Percentiles rank a stretch among this genome's conserved stretches.
phyloP scores from a whole-genome alignment of 495 filamentous ascomycete genomes.

The Penicillium fimorum region DNA sequence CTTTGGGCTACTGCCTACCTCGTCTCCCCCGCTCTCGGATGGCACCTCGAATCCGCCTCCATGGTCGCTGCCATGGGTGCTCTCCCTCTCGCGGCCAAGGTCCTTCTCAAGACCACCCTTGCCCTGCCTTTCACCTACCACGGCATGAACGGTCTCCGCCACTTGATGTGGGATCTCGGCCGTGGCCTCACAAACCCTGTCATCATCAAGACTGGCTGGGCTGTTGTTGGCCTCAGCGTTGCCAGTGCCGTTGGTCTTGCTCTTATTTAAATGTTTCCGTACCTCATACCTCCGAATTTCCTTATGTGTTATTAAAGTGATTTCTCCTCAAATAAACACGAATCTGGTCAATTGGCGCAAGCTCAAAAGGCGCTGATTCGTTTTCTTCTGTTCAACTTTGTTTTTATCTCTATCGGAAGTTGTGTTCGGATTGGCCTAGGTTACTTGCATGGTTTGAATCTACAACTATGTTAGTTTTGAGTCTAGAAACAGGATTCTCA shows the following conservation, averaged over 20 bases:
- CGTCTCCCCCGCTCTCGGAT: slow-evolving; percentile 73
- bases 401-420: not conserved
- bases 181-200: slow-evolving; percentile 62
- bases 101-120: slow-evolving; percentile 66
- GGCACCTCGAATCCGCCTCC: slow-evolving; percentile 78
- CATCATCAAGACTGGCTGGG: slow-evolving; percentile 74
- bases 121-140: slow-evolving; percentile 90
- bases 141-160: slow-evolving; percentile 79
- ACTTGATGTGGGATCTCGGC: slow-evolving; percentile 83
- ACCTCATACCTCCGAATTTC: slow-evolving; percentile 30
- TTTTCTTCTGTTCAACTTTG: slow-evolving; percentile 15
- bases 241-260: slow-evolving; percentile 63
- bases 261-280: slow-evolving; percentile 42
- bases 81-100: slow-evolving; percentile 67
- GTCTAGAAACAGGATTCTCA: not conserved
- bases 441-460: not conserved
- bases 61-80: slow-evolving; percentile 75
- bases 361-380: slow-evolving; percentile 26
- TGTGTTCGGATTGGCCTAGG: not conserved
- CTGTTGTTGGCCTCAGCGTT: slow-evolving; percentile 65
- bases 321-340: slow-evolving; percentile 30
- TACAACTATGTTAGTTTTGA: not conserved
- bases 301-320: slow-evolving; percentile 42
- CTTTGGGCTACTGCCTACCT: slow-evolving; percentile 82
- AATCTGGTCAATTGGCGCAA: slow-evolving; percentile 25